These are phyloP conservation scores for Lentinula detonsa DNA, from an alignment of 768 basidiomycete genomes.

Conservation along the genomic window DNA sequence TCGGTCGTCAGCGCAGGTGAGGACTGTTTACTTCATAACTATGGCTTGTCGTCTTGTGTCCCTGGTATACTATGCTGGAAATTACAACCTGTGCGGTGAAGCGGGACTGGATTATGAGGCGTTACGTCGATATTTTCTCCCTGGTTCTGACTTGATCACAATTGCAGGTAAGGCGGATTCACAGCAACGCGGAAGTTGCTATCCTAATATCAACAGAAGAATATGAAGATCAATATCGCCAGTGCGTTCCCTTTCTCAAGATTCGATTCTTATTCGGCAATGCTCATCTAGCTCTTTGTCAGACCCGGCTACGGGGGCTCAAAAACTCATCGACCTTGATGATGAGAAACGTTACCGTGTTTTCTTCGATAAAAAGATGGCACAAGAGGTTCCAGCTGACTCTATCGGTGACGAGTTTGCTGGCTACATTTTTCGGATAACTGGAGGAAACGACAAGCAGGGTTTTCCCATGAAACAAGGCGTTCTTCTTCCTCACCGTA, in stretches of 20 bases:
- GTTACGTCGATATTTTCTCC: not conserved
- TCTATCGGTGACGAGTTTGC: conserved; percentile 92
- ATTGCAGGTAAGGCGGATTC: not conserved
- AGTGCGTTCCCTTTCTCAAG: conserved; percentile 47
- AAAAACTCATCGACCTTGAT: conserved; percentile 94
- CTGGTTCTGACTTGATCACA: not conserved
- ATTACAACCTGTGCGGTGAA: not conserved
- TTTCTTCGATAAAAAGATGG: conserved; percentile 97
- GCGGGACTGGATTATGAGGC: not conserved
- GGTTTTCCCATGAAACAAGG: conserved; percentile 99
- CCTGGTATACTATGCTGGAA: not conserved
- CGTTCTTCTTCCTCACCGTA: conserved; percentile 91
- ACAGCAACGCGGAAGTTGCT: not conserved
- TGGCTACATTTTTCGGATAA: conserved; percentile 95
- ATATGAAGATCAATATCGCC: conserved; percentile 98
- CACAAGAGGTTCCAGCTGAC: conserved; percentile 92
- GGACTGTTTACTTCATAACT: not conserved
- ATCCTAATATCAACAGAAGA: conserved; percentile 18
- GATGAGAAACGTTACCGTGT: conserved; percentile 86
- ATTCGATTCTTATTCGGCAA: conserved; percentile 9
- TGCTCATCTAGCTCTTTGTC: conserved; percentile 11
- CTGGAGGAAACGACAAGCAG: conserved; percentile 97
- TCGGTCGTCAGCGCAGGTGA: not conserved
- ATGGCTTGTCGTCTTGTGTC: not conserved
- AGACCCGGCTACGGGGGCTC: conserved; percentile 96